phyloP scores from a whole-genome alignment of 306 rosid species.

The Cucurbita pepo region DNA sequence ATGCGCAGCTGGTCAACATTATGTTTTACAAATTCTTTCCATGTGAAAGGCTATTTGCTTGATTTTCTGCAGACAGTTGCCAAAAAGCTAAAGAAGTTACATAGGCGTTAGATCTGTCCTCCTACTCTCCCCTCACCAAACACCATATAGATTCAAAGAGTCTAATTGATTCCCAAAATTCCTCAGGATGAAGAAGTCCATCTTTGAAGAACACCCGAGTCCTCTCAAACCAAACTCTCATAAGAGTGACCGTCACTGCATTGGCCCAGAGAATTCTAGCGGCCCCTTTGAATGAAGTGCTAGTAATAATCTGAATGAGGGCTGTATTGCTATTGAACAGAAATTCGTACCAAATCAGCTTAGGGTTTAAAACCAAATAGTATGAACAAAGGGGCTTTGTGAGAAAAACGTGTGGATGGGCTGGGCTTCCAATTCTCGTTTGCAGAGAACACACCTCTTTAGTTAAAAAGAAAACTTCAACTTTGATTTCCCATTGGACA shows the following conservation, averaged over 20 bases:
- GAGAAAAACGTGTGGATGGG: neutral
- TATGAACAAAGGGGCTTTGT: neutral
- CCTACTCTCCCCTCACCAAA: neutral
- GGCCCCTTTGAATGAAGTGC: neutral
- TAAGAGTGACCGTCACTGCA: neutral
- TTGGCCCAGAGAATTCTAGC: neutral
- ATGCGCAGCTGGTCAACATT: neutral
- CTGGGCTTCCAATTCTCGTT: neutral
- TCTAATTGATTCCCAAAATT: neutral
- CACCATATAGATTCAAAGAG: too few species aligned
- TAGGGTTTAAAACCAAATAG: neutral
- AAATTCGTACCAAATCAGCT: neutral
- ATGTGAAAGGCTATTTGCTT: neutral
- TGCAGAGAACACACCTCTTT: neutral
- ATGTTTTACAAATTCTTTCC: neutral
- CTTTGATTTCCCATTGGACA: too few species aligned
- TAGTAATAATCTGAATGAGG: neutral
- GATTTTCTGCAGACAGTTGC: neutral
- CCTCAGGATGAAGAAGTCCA: neutral
- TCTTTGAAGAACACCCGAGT: neutral
- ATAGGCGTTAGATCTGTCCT: neutral
- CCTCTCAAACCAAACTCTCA: neutral
- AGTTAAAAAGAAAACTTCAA: neutral
- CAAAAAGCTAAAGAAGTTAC: neutral
- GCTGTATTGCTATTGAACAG: neutral